Conservation (phyloP, 2,329 filamentous ascomycete species). For the Coniella lustricola region DNA sequence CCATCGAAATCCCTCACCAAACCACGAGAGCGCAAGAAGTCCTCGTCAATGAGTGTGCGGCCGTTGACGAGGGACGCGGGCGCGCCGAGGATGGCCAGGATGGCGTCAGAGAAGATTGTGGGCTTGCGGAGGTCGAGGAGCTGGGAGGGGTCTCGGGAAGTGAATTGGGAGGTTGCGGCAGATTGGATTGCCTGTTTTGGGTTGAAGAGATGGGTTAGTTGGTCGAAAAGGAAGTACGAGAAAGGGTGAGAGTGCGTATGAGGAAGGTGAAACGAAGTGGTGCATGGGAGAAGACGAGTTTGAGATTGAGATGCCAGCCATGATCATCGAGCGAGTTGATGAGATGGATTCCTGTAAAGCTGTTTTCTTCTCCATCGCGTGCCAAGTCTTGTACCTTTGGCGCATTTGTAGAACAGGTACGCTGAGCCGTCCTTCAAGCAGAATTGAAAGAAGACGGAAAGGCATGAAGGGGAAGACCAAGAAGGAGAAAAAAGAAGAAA, state of each 20-base stretch:
- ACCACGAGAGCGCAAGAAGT: too few relatives aligned
- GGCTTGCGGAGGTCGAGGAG: constrained; percentile 57
- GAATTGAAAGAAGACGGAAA: too few relatives aligned
- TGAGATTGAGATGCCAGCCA: too few relatives aligned
- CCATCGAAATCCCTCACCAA: too few relatives aligned
- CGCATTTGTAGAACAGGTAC: too few relatives aligned
- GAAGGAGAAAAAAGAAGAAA: neutral
- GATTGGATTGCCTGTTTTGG: constrained; percentile 56
- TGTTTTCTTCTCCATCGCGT: too few relatives aligned
- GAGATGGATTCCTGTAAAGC: too few relatives aligned
- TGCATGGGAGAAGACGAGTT: too few relatives aligned
- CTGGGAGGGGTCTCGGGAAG: constrained; percentile 35
- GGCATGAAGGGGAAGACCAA: neutral
- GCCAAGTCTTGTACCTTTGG: too few relatives aligned
- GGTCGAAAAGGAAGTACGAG: neutral
- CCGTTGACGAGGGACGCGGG: constrained; percentile 61
- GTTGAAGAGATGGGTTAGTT: neutral
- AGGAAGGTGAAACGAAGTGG: too few relatives aligned
- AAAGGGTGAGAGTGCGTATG: neutral
- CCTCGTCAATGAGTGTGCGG: constrained; percentile 67
- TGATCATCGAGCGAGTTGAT: too few relatives aligned
- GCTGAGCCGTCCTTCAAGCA: neutral
- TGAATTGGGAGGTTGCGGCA: constrained; percentile 58
- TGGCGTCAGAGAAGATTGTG: constrained; percentile 72
- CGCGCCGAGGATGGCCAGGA: constrained; percentile 62